These are phyloP conservation scores for Porodaedalea pini DNA, from an alignment of 1,284 basidiomycete genomes.

Conservation along the genomic window DNA sequence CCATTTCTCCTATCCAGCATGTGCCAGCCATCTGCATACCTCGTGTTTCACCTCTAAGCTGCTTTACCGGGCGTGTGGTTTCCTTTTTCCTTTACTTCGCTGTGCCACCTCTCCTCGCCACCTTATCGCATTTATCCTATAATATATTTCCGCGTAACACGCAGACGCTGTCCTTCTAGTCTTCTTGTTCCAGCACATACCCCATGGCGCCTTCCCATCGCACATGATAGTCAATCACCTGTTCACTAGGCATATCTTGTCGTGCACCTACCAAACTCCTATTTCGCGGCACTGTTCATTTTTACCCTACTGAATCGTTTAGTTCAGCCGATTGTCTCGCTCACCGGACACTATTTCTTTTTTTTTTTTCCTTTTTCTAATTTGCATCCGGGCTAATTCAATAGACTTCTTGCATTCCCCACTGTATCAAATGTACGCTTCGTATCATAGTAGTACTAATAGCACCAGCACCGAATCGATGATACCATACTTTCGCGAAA, in stretches of 20 bases:
- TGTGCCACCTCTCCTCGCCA: neutral
- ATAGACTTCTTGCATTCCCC: neutral
- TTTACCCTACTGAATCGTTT: constrained; percentile 1
- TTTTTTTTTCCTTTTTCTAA: no score
- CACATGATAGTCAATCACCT: neutral
- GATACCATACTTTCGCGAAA: neutral
- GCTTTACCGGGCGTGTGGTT: no score
- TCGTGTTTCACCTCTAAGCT: neutral
- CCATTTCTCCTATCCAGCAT: neutral
- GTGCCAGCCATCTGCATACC: neutral
- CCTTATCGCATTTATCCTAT: neutral
- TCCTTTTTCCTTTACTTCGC: neutral
- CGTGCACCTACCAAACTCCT: neutral
- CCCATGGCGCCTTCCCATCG: no score
- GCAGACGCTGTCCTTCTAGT: neutral
- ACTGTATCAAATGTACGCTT: no score
- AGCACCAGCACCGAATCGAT: neutral
- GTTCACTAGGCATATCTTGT: neutral
- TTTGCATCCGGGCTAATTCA: constrained; percentile 3
- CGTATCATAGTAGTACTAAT: no score
- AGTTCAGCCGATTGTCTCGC: neutral
- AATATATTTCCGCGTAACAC: neutral
- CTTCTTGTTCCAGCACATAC: neutral
- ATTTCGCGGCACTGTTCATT: neutral
- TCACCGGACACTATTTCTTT: neutral